A percentile compares a stretch with the other conserved stretches of the same genome.
These are phyloP conservation scores for Laguncularia racemosa DNA, from an alignment of 345 rosid species.

Conservation along the genomic window DNA sequence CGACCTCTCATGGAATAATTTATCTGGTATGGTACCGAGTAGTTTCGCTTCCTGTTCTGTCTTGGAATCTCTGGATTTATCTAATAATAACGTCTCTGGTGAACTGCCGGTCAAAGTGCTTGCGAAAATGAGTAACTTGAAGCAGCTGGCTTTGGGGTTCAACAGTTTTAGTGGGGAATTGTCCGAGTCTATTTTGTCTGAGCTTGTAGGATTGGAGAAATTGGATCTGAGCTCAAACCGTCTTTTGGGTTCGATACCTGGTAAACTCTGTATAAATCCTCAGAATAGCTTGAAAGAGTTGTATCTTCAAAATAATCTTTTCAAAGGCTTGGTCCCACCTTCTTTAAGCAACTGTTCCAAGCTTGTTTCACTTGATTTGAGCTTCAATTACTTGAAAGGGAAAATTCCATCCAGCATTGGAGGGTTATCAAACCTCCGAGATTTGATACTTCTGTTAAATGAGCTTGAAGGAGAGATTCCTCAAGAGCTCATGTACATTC, in stretches of 20 bases:
- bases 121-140: constrained; percentile 44
- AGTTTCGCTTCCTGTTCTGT: constrained; percentile 42
- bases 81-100: constrained; percentile 61
- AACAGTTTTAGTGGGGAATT: constrained; percentile 75
- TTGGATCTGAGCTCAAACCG: constrained; percentile 81
- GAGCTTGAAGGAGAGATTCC: constrained; percentile 80
- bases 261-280: constrained; percentile 47
- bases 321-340: constrained; percentile 55
- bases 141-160: constrained; percentile 48
- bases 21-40: constrained; percentile 55
- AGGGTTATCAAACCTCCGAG: constrained; percentile 60
- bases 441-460: constrained; percentile 93
- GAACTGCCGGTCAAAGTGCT: constrained; percentile 59
- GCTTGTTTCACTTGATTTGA: constrained; percentile 66
- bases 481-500: constrained; percentile 55
- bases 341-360: constrained; percentile 72
- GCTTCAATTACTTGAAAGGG: constrained; percentile 73
- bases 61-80: constrained; percentile 60
- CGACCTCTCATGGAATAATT: constrained; percentile 66
- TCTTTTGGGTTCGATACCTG: constrained; percentile 57
- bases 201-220: constrained; percentile 52
- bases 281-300: constrained; percentile 41
- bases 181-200: constrained; percentile 45
- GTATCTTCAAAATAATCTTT: constrained; percentile 57
- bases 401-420: constrained; percentile 61